These are phyloP conservation scores for Hydnomerulius pinastri DNA, from an alignment of 768 basidiomycete species.

Conservation along the genomic window DNA sequence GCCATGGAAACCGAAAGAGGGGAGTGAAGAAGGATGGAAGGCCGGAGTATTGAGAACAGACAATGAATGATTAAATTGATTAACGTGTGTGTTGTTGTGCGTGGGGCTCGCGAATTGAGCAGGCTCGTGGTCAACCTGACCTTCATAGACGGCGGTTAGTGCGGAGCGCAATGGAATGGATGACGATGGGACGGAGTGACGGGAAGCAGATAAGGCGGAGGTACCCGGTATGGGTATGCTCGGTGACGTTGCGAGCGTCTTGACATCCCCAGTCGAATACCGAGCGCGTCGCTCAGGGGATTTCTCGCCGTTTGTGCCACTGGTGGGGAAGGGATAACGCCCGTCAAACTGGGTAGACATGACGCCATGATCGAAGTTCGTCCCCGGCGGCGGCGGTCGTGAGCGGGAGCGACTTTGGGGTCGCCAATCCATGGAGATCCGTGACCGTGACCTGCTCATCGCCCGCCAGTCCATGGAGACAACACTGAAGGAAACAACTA, in stretches of 20 bases:
- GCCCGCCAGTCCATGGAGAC: constrained; percentile 92
- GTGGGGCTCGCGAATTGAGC: constrained; percentile 40
- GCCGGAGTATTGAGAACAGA: constrained; percentile 48
- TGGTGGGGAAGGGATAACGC: constrained; percentile 47
- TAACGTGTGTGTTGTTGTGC: constrained; percentile 29
- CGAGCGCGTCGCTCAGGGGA: constrained; percentile 28
- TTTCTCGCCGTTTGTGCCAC: constrained; percentile 26
- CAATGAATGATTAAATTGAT: constrained; percentile 40
- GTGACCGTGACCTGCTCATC: constrained; percentile 86
- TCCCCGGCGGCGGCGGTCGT: constrained; percentile 60
- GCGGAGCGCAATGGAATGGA: constrained; percentile 40
- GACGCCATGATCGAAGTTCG: constrained; percentile 47
- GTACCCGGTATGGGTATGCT: constrained; percentile 42
- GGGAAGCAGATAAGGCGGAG: constrained; percentile 46
- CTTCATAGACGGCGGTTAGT: constrained; percentile 51
- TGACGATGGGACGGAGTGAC: constrained; percentile 49
- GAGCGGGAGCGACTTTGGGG: constrained; percentile 77
- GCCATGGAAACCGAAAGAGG: constrained; percentile 69
- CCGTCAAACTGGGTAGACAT: constrained; percentile 40
- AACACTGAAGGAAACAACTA: constrained; percentile 36
- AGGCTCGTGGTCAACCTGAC: constrained; percentile 36
- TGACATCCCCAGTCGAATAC: constrained; percentile 21
- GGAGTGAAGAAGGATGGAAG: constrained; percentile 72
- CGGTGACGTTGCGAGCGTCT: constrained; percentile 22
- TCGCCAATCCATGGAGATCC: constrained; percentile 91